phyloP scores from a whole-genome alignment of 768 basidiomycete species.

The Zangia roseola region DNA sequence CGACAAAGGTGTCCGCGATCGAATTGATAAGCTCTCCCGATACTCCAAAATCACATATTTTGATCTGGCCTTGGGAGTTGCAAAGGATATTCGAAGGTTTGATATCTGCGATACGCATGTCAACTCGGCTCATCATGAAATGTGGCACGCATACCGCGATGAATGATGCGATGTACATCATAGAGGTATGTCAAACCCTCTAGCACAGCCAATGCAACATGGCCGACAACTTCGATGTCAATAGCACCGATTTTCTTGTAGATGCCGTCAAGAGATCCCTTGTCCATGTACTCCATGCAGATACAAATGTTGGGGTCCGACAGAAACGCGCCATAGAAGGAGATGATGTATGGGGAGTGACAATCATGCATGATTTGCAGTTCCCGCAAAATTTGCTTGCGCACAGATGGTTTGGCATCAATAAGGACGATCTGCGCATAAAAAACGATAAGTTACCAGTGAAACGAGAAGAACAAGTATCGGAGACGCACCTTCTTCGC shows the following conservation, averaged over 20 bases:
- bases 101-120: slow-evolving; percentile 65
- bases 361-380: slow-evolving; percentile 99
- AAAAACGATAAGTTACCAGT: neutral
- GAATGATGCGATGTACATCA: slow-evolving; percentile 96
- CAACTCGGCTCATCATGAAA: slow-evolving; percentile 6
- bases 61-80: slow-evolving; percentile 94
- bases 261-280: slow-evolving; percentile 89
- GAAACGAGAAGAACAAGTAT: neutral
- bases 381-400: slow-evolving; percentile 97
- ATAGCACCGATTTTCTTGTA: slow-evolving; percentile 96
- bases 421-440: slow-evolving; percentile 81
- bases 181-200: slow-evolving; percentile 96
- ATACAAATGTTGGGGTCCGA: slow-evolving; percentile 98
- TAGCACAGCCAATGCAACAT: slow-evolving; percentile 92
- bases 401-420: slow-evolving; percentile 92
- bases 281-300: slow-evolving; percentile 97
- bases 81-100: slow-evolving; percentile 97
- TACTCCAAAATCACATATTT: slow-evolving; percentile 99
- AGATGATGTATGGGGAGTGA: slow-evolving; percentile 89
- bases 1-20: slow-evolving; percentile 98
- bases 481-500: slow-evolving; percentile 83
- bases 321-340: slow-evolving; percentile 95
- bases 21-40: slow-evolving; percentile 99
- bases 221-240: slow-evolving; percentile 87
- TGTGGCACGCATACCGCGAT: slow-evolving; percentile 72